Evolutionary conservation across 2,329 filamentous ascomycete genomes (phyloP), one percentile per base, ranked within the genome.

Genomic region (Xylaria sp.): DNA sequence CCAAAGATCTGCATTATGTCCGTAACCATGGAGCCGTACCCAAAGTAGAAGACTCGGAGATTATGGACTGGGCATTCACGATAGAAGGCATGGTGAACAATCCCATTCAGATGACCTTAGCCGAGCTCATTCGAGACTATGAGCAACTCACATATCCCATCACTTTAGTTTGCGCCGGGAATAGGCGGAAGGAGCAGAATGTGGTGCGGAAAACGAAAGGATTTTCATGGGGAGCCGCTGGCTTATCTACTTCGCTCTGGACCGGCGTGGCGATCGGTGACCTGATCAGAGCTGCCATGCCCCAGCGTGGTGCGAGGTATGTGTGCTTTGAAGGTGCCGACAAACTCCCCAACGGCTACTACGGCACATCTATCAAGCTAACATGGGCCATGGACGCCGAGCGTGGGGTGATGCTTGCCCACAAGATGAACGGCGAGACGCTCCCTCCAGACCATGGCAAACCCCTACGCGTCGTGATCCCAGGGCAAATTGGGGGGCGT

Each of bases 261-360:
- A 98, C 94, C 0, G 94, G 94, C 25, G 91, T 94, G 0, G 83
- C 91, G 48, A 88, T 97, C 79, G 85, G 84, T 1, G 91, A 95
- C 69, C 80, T 97, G 3, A 83, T 97, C 18, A 85, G 84, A 66
- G 85, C 84, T 70, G 93, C 93, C 2, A 88, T 83, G 67, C 93
- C 93, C 0, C 83, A 85, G 73, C 86, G 90, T 68, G 88, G 87
- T 62, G 94, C 93, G 1, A 90, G 87, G 75, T 97, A 94, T 77
- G 90, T 97, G 27, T 97, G 93, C 79, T 96, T 98, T 85, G 93
- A 97, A 79, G 94, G 94, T 16, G 93, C 93, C 1, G 94, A 98
- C 78, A 91, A 92, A 77, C 81, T 97, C 54, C 94, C 94, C 0
- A 97, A 97, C 76, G 93, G 94, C 1, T 90, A 90, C 78, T 97